Conservation (phyloP, 306 rosid genomes). For the Arachis hypogaea region DNA sequence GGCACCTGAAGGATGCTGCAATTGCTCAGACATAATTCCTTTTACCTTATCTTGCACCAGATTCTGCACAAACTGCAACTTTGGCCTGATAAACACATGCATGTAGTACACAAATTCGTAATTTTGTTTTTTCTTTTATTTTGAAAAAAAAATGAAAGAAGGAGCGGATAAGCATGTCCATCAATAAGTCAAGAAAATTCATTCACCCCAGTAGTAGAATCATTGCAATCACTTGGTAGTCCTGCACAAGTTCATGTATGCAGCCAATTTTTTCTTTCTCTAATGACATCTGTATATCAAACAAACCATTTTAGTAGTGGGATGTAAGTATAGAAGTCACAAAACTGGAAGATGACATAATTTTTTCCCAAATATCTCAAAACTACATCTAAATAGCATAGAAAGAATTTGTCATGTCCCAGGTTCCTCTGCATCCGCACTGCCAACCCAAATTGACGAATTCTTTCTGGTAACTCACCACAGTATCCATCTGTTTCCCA, state of each 20-base stretch:
- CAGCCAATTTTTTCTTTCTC: slow-evolving; percentile 60
- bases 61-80: slow-evolving; percentile 66
- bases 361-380: slow-evolving; percentile 6
- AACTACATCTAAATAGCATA: slow-evolving; percentile 29
- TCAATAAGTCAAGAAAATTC: slow-evolving; percentile 13
- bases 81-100: slow-evolving; percentile 62
- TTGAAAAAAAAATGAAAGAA: slow-evolving; percentile 15
- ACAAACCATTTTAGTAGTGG: slow-evolving; percentile 22
- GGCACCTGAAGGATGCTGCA: slow-evolving; percentile 55
- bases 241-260: slow-evolving; percentile 68
- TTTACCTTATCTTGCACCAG: slow-evolving; percentile 65
- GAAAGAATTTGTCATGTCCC: neutral
- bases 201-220: slow-evolving; percentile 78
- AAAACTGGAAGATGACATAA: neutral
- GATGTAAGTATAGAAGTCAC: slow-evolving; percentile 5
- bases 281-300: slow-evolving; percentile 59
- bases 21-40: slow-evolving; percentile 70
- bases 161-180: no score
- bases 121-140: neutral
- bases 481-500: no score
- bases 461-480: no score
- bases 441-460: no score
- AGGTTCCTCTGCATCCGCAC: no score
- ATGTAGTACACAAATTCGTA: slow-evolving; percentile 12
- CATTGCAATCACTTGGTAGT: slow-evolving; percentile 89